These are phyloP conservation scores for Pouteria campechiana DNA, from an alignment of 179 eudicot species.

Conservation along the genomic window DNA sequence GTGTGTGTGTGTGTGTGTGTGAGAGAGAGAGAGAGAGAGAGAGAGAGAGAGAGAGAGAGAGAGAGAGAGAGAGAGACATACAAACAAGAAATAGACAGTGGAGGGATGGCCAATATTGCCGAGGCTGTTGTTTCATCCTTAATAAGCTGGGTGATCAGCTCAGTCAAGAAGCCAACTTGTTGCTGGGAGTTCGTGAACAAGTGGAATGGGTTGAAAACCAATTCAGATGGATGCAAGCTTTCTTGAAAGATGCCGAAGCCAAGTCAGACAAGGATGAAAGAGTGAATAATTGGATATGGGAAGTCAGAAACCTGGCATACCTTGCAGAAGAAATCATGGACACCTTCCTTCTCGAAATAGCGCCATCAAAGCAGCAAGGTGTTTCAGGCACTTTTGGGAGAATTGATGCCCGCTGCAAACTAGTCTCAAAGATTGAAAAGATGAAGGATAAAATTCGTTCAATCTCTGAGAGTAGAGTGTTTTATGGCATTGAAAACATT, in stretches of 20 bases:
- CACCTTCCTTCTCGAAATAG: not conserved
- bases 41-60: no score
- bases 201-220: slow-evolving; percentile 2
- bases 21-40: no score
- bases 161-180: not conserved
- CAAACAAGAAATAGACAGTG: no score
- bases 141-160: not conserved
- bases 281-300: not conserved
- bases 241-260: slow-evolving; percentile 7
- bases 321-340: slow-evolving; percentile 9
- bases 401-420: no score
- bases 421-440: no score
- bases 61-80: no score
- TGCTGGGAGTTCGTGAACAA: not conserved
- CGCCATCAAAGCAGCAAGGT: no score
- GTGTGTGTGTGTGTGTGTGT: no score
- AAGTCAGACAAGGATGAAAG: not conserved
- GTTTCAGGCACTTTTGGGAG: no score
- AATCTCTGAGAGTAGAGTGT: no score
- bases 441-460: no score
- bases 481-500: no score
- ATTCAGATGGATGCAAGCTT: slow-evolving; percentile 3
- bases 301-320: slow-evolving; percentile 4
- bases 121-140: not conserved
- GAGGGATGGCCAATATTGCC: not conserved